Evolutionary conservation across 2,329 filamentous ascomycete species (phyloP), one percentile per base, ranked within the genome.

Genomic region (Colletotrichum orchidophilum): DNA sequence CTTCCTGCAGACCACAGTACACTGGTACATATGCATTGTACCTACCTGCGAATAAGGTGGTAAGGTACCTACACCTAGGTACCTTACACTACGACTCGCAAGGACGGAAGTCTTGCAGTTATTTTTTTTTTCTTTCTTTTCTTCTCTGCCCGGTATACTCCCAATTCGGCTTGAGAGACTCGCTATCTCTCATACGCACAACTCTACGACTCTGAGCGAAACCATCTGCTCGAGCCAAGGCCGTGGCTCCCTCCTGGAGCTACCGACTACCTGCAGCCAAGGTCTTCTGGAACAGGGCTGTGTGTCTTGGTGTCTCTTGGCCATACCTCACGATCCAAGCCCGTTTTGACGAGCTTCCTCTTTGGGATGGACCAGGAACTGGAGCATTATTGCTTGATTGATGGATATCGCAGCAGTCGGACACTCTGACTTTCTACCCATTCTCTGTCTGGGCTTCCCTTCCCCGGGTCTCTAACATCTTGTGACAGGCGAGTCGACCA

Each of bases 221-320:
- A 12, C 24, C 13, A 24, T 33, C 31, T 29, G 50, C 50, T 52
- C 26, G 29, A 33, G 8, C 63, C 59, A 58, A 52, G 58, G 58
- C 53, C 46, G 29, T 26, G 15, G 33, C 42, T 5, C 52, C 42
- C 58, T 59, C 69, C 69, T 65, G 69, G 64, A 58, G 52, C 64
- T 71, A 71, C 58, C 58, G 69, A 63, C n/a, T n/a, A n/a, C 42
- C 52, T 69, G 64, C 53, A 59, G 69, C 69, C 65, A 71, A 69
- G 68, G 11, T 63, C 68, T 68, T 63, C 68, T 63, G 58, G 68
- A 68, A 71, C 58, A 68, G 58, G 64, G 68, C 52, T 63, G 55
- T 59, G 69, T 63, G 64, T 58, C 64, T 63, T 69, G 69, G 69
- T 59, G 39, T 9, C 33, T 68, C 69, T 71, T 69, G 69, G 69